phyloP scores from a whole-genome alignment of 805 yeast genomes.

The Pichia pseudocactophila region DNA sequence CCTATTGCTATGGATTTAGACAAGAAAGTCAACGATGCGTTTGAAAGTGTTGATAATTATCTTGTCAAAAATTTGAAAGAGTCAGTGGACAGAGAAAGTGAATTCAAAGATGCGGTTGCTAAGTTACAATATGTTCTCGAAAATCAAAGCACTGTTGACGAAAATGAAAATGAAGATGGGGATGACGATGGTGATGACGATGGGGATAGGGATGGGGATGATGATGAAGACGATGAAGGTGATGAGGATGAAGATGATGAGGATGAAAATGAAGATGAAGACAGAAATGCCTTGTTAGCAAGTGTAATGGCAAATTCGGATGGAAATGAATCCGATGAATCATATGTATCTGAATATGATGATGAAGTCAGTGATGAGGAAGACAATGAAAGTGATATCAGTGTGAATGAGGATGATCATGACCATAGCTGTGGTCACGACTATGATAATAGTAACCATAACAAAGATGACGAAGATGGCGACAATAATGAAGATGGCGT shows the following conservation, averaged over 20 bases:
- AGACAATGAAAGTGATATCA: slow-evolving; percentile 14
- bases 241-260: slow-evolving; percentile 16
- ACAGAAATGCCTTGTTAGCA: no score
- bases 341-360: slow-evolving; percentile 11
- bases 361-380: slow-evolving; percentile 11
- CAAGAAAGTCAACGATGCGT: slow-evolving; percentile 40
- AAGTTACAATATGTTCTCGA: slow-evolving; percentile 26
- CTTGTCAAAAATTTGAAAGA: slow-evolving; percentile 5
- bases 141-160: slow-evolving; percentile 15
- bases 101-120: slow-evolving; percentile 38
- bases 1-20: slow-evolving; percentile 48
- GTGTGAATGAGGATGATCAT: slow-evolving; percentile 20
- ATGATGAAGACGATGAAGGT: slow-evolving; percentile 10
- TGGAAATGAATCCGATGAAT: no score
- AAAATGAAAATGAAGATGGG: slow-evolving; percentile 13
- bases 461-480: slow-evolving; percentile 12
- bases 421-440: slow-evolving; percentile 28
- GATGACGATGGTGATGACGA: slow-evolving; percentile 17
- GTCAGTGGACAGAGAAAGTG: slow-evolving; percentile 40
- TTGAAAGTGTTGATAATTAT: slow-evolving; percentile 4
- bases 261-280: slow-evolving; percentile 23
- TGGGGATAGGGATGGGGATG: slow-evolving; percentile 12
- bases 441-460: slow-evolving; percentile 19
- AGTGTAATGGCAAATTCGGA: no score
- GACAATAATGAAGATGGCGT: slow-evolving; percentile 16